Percentiles rank a stretch among this genome's conserved stretches.
These are phyloP conservation scores for Arctium lappa DNA, from an alignment of 129 eudicot species.

Conservation along the genomic window DNA sequence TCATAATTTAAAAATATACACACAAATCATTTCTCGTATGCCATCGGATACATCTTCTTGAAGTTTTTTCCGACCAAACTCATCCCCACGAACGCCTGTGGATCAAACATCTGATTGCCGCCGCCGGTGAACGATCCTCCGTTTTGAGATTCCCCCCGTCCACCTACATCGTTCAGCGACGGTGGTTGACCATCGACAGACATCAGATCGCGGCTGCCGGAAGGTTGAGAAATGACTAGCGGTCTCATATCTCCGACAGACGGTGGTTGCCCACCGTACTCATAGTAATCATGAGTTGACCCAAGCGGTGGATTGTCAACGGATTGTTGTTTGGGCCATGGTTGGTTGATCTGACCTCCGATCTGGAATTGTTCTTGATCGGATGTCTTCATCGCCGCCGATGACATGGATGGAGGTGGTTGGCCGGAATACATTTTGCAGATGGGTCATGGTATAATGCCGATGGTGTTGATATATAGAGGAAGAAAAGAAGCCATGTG, in stretches of 20 bases:
- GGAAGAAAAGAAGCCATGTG: not conserved
- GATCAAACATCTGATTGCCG: not conserved
- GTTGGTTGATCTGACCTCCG: not conserved
- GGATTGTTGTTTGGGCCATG: not conserved
- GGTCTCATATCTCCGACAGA: not conserved
- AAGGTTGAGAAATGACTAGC: not conserved
- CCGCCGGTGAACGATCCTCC: not conserved
- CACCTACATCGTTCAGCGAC: not conserved
- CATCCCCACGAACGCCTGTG: not conserved
- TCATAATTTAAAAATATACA: not conserved
- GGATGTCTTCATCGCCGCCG: not conserved
- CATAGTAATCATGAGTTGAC: not conserved
- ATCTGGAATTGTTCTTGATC: not conserved
- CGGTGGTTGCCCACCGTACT: constrained; percentile 1
- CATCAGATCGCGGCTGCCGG: not conserved
- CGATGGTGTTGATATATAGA: not conserved
- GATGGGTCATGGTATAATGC: not conserved
- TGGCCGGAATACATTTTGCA: not conserved
- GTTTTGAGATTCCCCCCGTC: constrained; percentile 2
- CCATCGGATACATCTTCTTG: not conserved
- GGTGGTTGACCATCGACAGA: not conserved
- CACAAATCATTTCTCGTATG: not conserved
- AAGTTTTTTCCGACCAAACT: constrained; percentile 10
- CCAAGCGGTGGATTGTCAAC: not conserved
- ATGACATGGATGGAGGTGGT: not conserved